Evolutionary conservation across 768 basidiomycete genomes (phyloP).

Genomic region (Boletus rex-veris): DNA sequence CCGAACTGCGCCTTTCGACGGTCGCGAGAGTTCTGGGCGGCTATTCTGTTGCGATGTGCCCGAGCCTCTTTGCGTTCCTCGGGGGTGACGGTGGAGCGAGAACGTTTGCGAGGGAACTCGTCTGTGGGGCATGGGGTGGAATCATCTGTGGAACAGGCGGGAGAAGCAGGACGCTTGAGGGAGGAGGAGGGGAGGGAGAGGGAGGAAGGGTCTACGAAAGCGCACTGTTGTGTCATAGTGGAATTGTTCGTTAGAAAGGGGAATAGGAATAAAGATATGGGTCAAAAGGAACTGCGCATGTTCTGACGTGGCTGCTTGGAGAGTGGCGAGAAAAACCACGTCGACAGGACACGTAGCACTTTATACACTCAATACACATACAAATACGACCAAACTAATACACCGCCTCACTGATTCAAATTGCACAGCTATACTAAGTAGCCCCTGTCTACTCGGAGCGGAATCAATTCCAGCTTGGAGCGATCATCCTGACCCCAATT

Average conservation of each 20-base stretch:
- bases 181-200: slow-evolving; percentile 38
- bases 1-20: slow-evolving; percentile 81
- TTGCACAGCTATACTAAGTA: neutral
- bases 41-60: slow-evolving; percentile 89
- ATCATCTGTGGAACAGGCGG: slow-evolving; percentile 20
- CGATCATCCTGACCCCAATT: slow-evolving; percentile 7
- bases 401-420: neutral
- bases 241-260: neutral
- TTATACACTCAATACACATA: slow-evolving; percentile 25
- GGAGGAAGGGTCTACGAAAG: slow-evolving; percentile 37
- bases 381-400: slow-evolving; percentile 23
- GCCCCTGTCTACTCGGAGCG: slow-evolving; percentile 2
- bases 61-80: slow-evolving; percentile 86
- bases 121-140: slow-evolving; percentile 13
- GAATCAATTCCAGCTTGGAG: neutral
- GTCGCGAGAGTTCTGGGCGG: slow-evolving; percentile 91
- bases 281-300: slow-evolving; percentile 15
- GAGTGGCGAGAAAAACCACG: slow-evolving; percentile 22
- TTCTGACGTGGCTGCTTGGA: slow-evolving; percentile 17
- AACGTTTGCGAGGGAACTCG: slow-evolving; percentile 70
- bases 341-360: slow-evolving; percentile 29
- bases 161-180: slow-evolving; percentile 28
- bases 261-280: slow-evolving; percentile 22
- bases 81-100: slow-evolving; percentile 56
- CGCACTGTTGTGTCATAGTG: slow-evolving; percentile 25